These are phyloP conservation scores for Malus hybrid DNA, from an alignment of 331 rosid genomes.

Conservation along the genomic window DNA sequence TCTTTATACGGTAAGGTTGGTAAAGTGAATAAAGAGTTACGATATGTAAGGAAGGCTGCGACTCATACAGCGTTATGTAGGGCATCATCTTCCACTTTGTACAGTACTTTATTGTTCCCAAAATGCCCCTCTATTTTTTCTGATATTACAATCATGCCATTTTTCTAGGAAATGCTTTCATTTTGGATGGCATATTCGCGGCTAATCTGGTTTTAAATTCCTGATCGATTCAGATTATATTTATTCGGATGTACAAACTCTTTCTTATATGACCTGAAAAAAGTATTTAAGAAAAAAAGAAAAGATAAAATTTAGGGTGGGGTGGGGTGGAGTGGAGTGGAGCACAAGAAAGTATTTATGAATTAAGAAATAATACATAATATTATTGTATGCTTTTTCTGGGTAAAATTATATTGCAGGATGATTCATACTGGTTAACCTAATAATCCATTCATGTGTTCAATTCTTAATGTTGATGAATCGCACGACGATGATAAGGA, in stretches of 20 bases:
- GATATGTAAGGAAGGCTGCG: too few relatives aligned
- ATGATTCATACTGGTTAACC: not conserved
- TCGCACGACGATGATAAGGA: too few relatives aligned
- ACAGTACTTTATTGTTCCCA: not conserved
- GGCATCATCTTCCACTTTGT: too few relatives aligned
- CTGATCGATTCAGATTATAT: not conserved
- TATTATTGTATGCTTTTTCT: not conserved
- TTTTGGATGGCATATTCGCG: not conserved
- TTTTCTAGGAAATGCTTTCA: not conserved
- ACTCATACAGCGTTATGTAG: too few relatives aligned
- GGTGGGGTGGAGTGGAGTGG: too few relatives aligned
- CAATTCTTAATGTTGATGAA: too few relatives aligned
- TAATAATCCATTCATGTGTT: too few relatives aligned
- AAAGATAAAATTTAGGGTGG: too few relatives aligned
- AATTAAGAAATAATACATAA: not conserved
- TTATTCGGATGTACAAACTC: not conserved
- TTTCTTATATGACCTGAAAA: not conserved
- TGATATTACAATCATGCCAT: not conserved
- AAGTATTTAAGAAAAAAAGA: not conserved
- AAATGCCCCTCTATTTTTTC: not conserved
- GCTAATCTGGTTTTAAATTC: not conserved
- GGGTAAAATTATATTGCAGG: not conserved
- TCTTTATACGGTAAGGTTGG: too few relatives aligned
- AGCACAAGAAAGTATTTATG: not conserved
- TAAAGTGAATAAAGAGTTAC: too few relatives aligned